These are phyloP conservation scores for Phytopythium kandeliae DNA, from an alignment of 352 stramenopile genomes.

Conservation along the genomic window DNA sequence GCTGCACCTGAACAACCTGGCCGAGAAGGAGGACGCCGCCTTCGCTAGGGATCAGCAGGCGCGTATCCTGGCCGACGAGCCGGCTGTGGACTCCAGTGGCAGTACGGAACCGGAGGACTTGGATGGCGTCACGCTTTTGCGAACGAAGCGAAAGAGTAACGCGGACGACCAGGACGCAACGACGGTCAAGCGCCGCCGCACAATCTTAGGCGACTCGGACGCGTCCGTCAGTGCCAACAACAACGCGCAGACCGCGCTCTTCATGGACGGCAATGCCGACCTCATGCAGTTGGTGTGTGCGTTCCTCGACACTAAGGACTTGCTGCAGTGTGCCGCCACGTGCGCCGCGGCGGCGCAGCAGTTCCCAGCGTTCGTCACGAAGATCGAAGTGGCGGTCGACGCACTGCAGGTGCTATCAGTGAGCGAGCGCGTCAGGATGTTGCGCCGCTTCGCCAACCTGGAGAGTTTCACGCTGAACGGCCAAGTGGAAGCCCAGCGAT, in stretches of 20 bases:
- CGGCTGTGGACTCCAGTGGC: too few relatives aligned
- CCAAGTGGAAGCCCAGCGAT: constrained; percentile 22
- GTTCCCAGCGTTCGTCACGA: constrained; percentile 31
- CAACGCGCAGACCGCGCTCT: constrained; percentile 20
- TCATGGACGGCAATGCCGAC: constrained; percentile 43
- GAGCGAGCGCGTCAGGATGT: constrained; percentile 15
- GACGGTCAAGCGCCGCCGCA: constrained; percentile 5
- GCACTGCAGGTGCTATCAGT: constrained; percentile 17
- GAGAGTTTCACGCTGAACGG: constrained; percentile 29
- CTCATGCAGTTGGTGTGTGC: constrained; percentile 34
- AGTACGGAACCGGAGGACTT: not conserved
- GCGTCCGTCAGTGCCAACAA: not conserved
- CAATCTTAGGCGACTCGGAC: not conserved
- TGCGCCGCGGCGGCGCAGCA: constrained; percentile 20
- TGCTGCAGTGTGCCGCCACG: constrained; percentile 30
- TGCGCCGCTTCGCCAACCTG: constrained; percentile 34
- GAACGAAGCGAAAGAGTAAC: constrained; percentile 18
- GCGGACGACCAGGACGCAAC: constrained; percentile 1
- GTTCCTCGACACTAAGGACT: constrained; percentile 27
- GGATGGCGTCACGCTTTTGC: not conserved
- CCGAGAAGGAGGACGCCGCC: constrained; percentile 25
- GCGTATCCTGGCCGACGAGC: constrained; percentile 1
- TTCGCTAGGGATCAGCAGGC: constrained; percentile 17
- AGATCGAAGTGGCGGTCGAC: constrained; percentile 21
- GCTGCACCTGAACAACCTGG: constrained; percentile 51